Base-by-base conservation (phyloP, 2,329 filamentous ascomycete species). In the Calonectria multiphialidica region DNA sequence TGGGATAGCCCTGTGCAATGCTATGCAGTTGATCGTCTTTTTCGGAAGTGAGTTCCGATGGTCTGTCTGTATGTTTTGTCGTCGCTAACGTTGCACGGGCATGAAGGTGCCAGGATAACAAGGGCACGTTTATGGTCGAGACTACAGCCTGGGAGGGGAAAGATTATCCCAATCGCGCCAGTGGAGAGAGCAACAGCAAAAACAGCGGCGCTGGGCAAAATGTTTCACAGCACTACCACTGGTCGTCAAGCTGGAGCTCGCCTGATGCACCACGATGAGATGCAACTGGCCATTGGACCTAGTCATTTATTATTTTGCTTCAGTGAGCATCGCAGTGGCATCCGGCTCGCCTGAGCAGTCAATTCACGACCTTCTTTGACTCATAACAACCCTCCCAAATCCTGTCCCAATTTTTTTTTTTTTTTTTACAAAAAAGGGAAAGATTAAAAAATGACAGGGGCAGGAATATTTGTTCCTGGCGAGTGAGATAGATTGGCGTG, bases 81-180 rank as follows among this genome's bases (percentile, higher is more conserved):
- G 25, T 55, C 61, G 69, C 50, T 59, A 67, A 33, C n/a, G 50
- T 50, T 37, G 33, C 47, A 50, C 35, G 44, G 15, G 49, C 18
- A 42, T 28, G 33, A 72, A 72, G 74, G 44, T 80, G 91, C 81
- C 84, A 85, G 71, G 90, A 92, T 81, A 87, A 83, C 76, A 89
- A 89, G 16, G 89, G 89, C 5, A 83, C 71, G 9, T 93, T 93
- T 76, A 88, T 85, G 80, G 88, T 92, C 50, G 91, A 93, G 83
- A 93, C 91, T 28, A 93, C 91, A 15, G 86, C 87, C 50, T 93
- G 90, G 91, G 90, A 93, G 82, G 86, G 81, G 72, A 80, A 79
- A 71, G 76, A 75, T 55, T 75, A 74, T 74, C 57, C 70, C 61
- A 40, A 61, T 61, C 28, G 9, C 9, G 55, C 42, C 28, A 61